These are phyloP conservation scores for Exidia glandulosa DNA, from an alignment of 768 basidiomycete species.

Conservation along the genomic window DNA sequence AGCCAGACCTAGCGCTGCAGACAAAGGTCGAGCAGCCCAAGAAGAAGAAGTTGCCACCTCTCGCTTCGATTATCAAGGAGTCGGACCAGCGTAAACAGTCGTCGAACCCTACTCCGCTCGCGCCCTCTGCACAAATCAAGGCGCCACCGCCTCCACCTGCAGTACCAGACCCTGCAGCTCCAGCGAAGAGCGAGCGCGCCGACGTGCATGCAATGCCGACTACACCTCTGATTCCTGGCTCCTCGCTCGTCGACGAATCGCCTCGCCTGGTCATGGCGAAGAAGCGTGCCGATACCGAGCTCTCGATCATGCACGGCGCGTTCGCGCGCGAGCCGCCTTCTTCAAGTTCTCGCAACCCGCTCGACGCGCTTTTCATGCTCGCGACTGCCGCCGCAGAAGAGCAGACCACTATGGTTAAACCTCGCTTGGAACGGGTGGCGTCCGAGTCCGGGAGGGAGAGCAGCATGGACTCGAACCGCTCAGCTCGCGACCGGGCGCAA, in stretches of 20 bases:
- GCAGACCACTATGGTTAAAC: background rate
- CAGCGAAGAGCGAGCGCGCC: background rate
- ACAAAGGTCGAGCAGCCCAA: no score
- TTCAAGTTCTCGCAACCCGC: background rate
- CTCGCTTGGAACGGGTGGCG: background rate
- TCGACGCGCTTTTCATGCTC: background rate
- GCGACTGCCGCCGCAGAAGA: background rate
- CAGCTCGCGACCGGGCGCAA: background rate
- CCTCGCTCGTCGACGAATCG: background rate
- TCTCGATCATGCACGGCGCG: background rate
- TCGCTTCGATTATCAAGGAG: background rate
- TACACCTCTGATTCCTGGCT: background rate
- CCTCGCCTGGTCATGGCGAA: background rate
- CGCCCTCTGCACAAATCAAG: background rate
- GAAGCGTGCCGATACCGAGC: background rate
- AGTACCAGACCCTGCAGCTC: background rate
- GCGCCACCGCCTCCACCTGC: background rate
- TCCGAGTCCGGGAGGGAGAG: background rate
- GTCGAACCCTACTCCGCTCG: background rate
- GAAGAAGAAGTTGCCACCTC: background rate
- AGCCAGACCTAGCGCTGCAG: background rate
- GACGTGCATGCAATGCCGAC: background rate
- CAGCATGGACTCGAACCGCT: background rate
- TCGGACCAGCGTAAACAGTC: background rate
- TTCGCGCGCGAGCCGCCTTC: background rate